Conservation (phyloP, 352 stramenopile genomes). For the Globisporangium viniferum region DNA sequence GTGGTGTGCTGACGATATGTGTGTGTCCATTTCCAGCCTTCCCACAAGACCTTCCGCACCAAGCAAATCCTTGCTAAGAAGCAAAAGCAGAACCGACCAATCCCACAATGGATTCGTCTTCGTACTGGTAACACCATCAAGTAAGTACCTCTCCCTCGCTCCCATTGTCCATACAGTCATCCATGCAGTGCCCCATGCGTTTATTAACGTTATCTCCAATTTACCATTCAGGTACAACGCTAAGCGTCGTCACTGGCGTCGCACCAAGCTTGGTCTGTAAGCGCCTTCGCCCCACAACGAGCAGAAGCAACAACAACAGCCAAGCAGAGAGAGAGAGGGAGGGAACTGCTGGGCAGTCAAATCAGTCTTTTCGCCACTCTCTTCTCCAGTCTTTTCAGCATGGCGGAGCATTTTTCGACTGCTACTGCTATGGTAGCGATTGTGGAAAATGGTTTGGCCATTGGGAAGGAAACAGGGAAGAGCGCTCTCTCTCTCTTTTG, state of each 20-base stretch:
- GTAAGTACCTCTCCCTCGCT: conserved; percentile 22
- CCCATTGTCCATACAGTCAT: neutral
- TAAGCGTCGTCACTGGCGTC: conserved; percentile 99
- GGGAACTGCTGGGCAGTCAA: neutral
- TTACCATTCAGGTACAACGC: conserved; percentile 94
- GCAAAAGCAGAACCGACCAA: conserved; percentile 99
- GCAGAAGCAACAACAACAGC: conserved; percentile 8
- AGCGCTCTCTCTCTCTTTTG: neutral
- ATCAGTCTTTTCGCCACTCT: neutral
- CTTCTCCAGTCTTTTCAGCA: neutral
- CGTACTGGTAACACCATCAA: conserved; percentile 99
- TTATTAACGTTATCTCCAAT: neutral
- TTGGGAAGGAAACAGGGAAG: neutral
- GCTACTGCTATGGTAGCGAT: neutral
- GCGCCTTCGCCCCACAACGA: conserved; percentile 21
- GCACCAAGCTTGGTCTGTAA: conserved; percentile 99
- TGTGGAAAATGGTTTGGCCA: neutral
- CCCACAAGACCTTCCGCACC: conserved; percentile 99
- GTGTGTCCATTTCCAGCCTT: conserved; percentile 76
- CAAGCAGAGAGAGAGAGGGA: neutral
- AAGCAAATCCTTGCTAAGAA: conserved; percentile 99
- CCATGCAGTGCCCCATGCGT: neutral
- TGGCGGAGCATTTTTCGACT: neutral
- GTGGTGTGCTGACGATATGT: neutral
- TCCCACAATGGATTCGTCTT: conserved; percentile 99